Evolutionary conservation across 2,329 filamentous ascomycete species (phyloP), one percentile per base, ranked within the genome.

Genomic region (Colletotrichum tamarilloi): DNA sequence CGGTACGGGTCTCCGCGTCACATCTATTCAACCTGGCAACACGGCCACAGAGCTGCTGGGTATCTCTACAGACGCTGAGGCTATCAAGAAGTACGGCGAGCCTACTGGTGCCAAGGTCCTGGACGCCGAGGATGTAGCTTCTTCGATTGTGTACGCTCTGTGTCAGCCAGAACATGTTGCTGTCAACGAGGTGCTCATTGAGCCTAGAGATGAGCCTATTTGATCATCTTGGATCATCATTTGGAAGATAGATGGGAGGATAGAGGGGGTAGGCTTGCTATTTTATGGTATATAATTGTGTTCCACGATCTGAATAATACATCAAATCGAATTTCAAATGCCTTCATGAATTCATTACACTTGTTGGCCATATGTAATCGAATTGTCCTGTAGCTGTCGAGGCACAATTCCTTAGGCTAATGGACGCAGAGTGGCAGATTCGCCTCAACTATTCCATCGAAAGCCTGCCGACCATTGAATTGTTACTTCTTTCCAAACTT

Each of bases 131-230:
- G 93, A 96, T 81, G 91, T 95, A 16, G 94, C 94, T 0, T 87
- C 85, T 12, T 88, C 92, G 12, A 94, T 96, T 78, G 86, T 95
- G 4, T 95, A 92, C 81, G 94, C 94, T 1, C 84, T 96, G 22
- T 89, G 88, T 73, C 93, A 95, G 85, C 93, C 93, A 0, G 86
- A 89, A 67, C 92, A 95, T 82, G 93, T 95, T 56, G 90, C 92
- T 53, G 92, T 96, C 1, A 96, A 96, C 76, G 94, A 96, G 84
- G 88, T 96, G 4, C 80, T 96, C 80, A 93, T 96, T 79, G 93
- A 95, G 85, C 93, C 93, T 16, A 85, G 93, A 58, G 93, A 94
- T 76, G 93, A 94, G 84, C 93, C 93, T 12, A 93, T 94, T 74
- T 94, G 76, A 68, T 38, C 30, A 56, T 24, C 22, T 19, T 11